These are phyloP conservation scores for Talaromyces sp. DNA, from an alignment of 2,329 filamentous ascomycete species.

Conservation along the genomic window DNA sequence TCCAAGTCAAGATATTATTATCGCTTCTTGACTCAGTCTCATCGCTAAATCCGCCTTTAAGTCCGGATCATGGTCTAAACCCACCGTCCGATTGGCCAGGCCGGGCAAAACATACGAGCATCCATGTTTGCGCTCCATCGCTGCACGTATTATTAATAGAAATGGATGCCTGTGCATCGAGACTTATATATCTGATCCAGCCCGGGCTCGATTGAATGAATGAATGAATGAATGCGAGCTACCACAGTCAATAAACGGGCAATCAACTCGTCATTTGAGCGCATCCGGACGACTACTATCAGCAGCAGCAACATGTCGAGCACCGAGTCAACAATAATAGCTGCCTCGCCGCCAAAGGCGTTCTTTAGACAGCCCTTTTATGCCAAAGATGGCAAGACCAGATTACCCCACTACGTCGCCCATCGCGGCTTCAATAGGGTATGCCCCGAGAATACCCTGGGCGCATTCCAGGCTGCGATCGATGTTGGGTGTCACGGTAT, in stretches of 20 bases:
- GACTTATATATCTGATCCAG: not conserved
- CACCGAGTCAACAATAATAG: not conserved
- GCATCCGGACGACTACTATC: not conserved
- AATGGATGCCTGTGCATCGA: not conserved
- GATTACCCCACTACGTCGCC: conserved; percentile 35
- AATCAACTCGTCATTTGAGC: not conserved
- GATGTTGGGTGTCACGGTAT: conserved; percentile 71
- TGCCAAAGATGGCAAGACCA: conserved; percentile 11
- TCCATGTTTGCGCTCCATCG: no score
- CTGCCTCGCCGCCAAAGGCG: not conserved
- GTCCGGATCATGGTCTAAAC: not conserved
- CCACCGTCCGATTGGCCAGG: not conserved
- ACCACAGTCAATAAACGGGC: not conserved
- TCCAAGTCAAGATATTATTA: not conserved
- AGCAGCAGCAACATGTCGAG: not conserved
- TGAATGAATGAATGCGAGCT: not conserved
- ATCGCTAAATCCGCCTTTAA: not conserved
- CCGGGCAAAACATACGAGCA: no score
- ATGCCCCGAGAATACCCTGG: conserved; percentile 82
- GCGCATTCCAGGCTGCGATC: conserved; percentile 68
- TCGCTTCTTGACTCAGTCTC: not conserved
- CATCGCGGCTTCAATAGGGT: conserved; percentile 56
- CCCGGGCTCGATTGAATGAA: no score
- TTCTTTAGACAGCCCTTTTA: conserved; percentile 8
- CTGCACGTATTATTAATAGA: not conserved